Percentiles rank a stretch among this genome's conserved stretches.
phyloP scores from a whole-genome alignment of 306 rosid species.

The Chamaecrista fasciculata region DNA sequence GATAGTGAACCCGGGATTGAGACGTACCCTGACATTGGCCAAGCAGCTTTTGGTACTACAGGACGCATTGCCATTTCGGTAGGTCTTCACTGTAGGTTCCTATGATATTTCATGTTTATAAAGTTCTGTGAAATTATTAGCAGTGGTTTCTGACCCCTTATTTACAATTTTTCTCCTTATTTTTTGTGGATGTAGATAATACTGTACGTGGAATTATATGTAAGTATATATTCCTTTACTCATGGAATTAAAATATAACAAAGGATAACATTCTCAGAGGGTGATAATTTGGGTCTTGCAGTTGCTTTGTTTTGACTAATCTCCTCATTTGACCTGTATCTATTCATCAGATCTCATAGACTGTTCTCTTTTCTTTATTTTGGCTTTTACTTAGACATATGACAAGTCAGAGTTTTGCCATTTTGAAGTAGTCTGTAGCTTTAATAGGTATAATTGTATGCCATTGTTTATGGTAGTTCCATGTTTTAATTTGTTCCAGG shows the following conservation, averaged over 20 bases:
- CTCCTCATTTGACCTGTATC: background rate
- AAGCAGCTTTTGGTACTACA: slow-evolving; percentile 77
- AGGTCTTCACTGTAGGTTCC: slow-evolving; percentile 8
- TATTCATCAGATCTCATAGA: slow-evolving; percentile 1
- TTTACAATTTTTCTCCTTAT: background rate
- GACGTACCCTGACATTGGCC: slow-evolving; percentile 94
- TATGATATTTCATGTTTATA: background rate
- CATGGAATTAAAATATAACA: background rate
- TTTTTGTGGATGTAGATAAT: slow-evolving; percentile 61
- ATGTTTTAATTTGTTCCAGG: slow-evolving; percentile 14
- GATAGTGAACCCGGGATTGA: slow-evolving; percentile 88
- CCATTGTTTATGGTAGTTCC: background rate
- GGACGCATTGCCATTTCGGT: slow-evolving; percentile 81
- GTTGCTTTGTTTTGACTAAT: slow-evolving; percentile 10
- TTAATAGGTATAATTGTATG: background rate
- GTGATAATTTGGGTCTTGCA: background rate
- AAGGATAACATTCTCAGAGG: slow-evolving; percentile 16
- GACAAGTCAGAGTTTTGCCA: background rate
- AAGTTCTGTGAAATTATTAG: background rate
- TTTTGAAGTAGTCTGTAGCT: background rate
- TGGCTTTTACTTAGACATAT: slow-evolving; percentile 5
- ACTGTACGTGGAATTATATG: slow-evolving; percentile 85
- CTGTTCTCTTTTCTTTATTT: slow-evolving; percentile 11
- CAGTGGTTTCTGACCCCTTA: background rate
- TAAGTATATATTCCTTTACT: slow-evolving; percentile 52